Evolutionary conservation across 768 basidiomycete genomes (phyloP), one percentile per base, ranked within the genome.

Genomic region (Tricholoma saponaceum): DNA sequence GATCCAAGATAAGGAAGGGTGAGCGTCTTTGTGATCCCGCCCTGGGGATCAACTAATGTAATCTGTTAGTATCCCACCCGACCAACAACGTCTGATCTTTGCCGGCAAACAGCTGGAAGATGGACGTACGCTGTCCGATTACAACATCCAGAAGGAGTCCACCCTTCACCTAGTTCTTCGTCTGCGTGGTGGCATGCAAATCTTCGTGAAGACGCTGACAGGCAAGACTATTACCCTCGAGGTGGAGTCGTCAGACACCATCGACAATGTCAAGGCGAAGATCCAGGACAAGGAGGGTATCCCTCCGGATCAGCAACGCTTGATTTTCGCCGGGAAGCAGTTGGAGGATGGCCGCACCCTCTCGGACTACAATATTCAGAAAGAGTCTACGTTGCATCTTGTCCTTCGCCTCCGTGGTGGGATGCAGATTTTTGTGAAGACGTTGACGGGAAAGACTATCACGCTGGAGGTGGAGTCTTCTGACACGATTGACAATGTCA

Each of bases 101-200:
- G 94, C 94, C 47, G 94, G 94, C 59, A 95, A 96, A 76, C 94
- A 95, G 71, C 83, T 97, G 25, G 94, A 96, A 71, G 95, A 97
- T 67, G 95, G 95, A 3, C 87, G 94, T 51, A 96, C 90, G 3
- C 79, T 93, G 0, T 90, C 89, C 7, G 90, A 91, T 63, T 92
- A 93, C 70, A 92, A 94, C 70, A 95, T 96, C 64, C 94, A 96
- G 83, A 95, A 95, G 78, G 93, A 96, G 76, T 91, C 88, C 0
- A 95, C 93, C 37, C 87, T 96, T 54, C 94, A 95, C 66, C 83
- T 77, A 66, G 92, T 95, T 23, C 84, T 95, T 28, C 90, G 93
- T 72, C 85, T 96, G n/a, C 89, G 92, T 66, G 93, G 92, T 60
- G 92, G 92, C 46, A 90, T 90, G 87, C 88, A 90, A 59, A 90